Evolutionary conservation across 2,329 filamentous ascomycete species (phyloP), one percentile per base, ranked within the genome.

Genomic region (Blastomyces silverae): DNA sequence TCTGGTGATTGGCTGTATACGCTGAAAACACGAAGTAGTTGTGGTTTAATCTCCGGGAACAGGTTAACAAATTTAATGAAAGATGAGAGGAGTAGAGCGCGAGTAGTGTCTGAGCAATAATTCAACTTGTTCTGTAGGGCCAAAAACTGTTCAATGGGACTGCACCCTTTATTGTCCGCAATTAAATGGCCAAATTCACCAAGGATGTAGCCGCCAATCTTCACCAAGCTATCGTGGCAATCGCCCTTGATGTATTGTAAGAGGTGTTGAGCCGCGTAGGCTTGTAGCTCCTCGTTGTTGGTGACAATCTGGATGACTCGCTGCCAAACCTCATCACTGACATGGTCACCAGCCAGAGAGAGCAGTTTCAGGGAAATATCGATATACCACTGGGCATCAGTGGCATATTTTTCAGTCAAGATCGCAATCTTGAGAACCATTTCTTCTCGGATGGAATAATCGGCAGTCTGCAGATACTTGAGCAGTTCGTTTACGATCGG

Each of bases 391-490:
- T 97, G 93, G 25, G 96, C 91, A 73, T 99, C 94, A 0, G 92
- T 97, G 31, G 94, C 94, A 75, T 99, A 99, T 75, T 97, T 97
- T 76, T 99, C 94, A 0, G 95, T 97, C 69, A 99, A 78, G 73
- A 99, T 99, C 62, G 94, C 94, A 77, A 99, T 96, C 80, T 99
- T 99, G 68, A 99, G 82, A 3, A 97, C 94, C 94, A 99, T 99
- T 77, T 99, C 94, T 79, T 99, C 95, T 68, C 95, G 87, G 71
- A 99, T 97, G 5, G 93, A 93, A 76, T 96, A 99, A 77, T 99
- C 94, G 59, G 94, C 94, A 64, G 91, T 96, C 73, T 97, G 93
- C 10, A 99, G 84, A 76, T 97, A 97, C 70, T 93, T 91, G 63
- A 99, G 80, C 61, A 99, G 86, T 79, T 99, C 94, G 66, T 90